Evolutionary conservation across 2,329 filamentous ascomycete genomes (phyloP).

Genomic region (Phialocephala subalpina): DNA sequence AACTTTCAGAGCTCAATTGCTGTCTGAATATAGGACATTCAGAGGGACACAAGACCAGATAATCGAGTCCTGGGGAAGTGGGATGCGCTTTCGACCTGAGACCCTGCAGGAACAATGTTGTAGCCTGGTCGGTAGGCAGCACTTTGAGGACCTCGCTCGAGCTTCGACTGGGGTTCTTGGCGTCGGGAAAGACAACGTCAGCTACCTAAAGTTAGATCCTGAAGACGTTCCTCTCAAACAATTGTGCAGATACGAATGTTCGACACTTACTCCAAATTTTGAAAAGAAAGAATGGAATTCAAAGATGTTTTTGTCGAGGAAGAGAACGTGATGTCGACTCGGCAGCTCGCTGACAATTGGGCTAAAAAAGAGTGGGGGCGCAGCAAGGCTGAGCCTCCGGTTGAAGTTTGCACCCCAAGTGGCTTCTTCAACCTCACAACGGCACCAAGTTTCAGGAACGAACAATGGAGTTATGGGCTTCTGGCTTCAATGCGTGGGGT

Average conservation of each 20-base stretch:
- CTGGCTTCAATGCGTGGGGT: slow-evolving; percentile 66
- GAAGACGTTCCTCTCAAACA: background rate
- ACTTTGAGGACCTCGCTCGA: slow-evolving; percentile 25
- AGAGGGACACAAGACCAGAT: slow-evolving; percentile 26
- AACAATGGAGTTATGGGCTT: slow-evolving; percentile 59
- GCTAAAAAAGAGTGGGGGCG: slow-evolving; percentile 20
- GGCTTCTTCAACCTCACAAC: background rate
- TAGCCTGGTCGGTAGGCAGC: slow-evolving; percentile 39
- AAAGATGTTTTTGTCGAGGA: slow-evolving; percentile 1
- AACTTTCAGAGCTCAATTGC: slow-evolving; percentile 19
- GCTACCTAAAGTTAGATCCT: slow-evolving; percentile 11
- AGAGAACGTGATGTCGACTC: slow-evolving; percentile 4
- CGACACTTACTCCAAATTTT: background rate
- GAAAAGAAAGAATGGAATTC: background rate
- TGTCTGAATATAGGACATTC: slow-evolving; percentile 7
- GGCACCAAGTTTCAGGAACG: background rate
- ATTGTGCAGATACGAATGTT: background rate
- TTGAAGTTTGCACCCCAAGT: slow-evolving; percentile 1
- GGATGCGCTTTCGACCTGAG: slow-evolving; percentile 12
- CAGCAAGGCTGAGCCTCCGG: slow-evolving; percentile 25
- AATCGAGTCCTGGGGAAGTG: slow-evolving; percentile 24
- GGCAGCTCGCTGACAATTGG: slow-evolving; percentile 9
- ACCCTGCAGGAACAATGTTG: slow-evolving; percentile 35
- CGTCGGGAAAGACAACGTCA: slow-evolving; percentile 24
- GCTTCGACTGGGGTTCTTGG: slow-evolving; percentile 24